A percentile compares a stretch with the other conserved stretches of the same genome.
Evolutionary conservation across 805 yeast species (phyloP).

Genomic region (Huiozyma naganishii): DNA sequence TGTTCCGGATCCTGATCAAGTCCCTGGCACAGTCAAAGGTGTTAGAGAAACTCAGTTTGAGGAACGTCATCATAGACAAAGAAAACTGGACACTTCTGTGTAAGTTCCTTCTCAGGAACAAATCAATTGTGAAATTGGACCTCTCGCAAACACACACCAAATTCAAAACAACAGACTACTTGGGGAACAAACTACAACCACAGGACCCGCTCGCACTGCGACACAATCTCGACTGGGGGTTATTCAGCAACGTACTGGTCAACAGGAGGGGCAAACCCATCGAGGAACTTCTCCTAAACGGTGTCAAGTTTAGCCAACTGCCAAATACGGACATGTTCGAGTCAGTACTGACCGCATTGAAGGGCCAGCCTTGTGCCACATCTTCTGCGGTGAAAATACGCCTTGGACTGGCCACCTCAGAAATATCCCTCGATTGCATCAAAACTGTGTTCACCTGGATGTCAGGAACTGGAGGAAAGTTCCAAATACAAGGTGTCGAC

Average conservation of each 20-base stretch:
- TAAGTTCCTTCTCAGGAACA: conserved; percentile 58
- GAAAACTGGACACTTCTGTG: conserved; percentile 75
- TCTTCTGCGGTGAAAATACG: conserved; percentile 23
- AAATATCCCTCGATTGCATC: conserved; percentile 47
- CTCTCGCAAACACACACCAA: conserved; percentile 49
- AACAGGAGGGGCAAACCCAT: conserved; percentile 52
- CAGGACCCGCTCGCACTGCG: conserved; percentile 26
- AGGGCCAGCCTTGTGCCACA: conserved; percentile 20
- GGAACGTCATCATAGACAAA: conserved; percentile 63
- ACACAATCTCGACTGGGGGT: conserved; percentile 71
- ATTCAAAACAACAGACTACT: conserved; percentile 14
- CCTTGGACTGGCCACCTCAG: conserved; percentile 70
- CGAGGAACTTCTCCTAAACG: conserved; percentile 68
- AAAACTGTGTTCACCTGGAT: conserved; percentile 50
- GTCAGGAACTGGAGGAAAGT: conserved; percentile 10
- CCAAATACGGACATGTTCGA: conserved; percentile 38
- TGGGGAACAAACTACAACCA: not conserved
- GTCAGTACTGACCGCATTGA: conserved; percentile 45
- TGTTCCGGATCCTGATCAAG: conserved; percentile 61
- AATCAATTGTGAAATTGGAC: conserved; percentile 48
- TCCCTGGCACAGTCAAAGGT: conserved; percentile 56
- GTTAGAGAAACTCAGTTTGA: conserved; percentile 58
- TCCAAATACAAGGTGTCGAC: conserved; percentile 54
- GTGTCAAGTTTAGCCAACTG: conserved; percentile 52
- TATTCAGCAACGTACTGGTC: conserved; percentile 59